Base-by-base conservation (phyloP, 192 early-diverging fungal species). In the Jimgerdemannia flammicorona region DNA sequence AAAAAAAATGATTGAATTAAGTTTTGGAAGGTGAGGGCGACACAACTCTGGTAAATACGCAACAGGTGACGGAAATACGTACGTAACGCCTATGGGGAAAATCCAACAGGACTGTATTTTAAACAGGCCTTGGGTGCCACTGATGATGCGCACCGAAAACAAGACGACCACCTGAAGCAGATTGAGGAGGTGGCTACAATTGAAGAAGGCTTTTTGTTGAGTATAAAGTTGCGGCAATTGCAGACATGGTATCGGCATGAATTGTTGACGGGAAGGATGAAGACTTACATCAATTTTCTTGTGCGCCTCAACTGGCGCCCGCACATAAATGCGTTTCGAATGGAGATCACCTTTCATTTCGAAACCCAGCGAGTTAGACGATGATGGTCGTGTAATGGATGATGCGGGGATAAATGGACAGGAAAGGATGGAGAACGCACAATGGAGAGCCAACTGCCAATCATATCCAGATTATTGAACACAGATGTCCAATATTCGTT, bases 1-100 rank as follows among this genome's bases (percentile, higher is more conserved):
- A 29, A 29, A 29, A 29, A 29, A 29, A 29, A 29, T 1, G 29
- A 29, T 29, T 29, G 29, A 29, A 29, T 39, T 2, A 73, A 65
- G n/a, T 17, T 43, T 66, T 29, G 20, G 64, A 70, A 43, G 40
- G 8, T 74, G 44, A 44, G 19, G 0, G 29, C 65, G 41, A 49
- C 42, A 44, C 63, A n/a, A 29, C 43, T 65, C 68, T 59, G 44
- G 44, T 44, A 71, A 43, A n/a, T 40, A 64, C 3, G 44, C 72
- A 43, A 29, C 43, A 39, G 40, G 9, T 75, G 9, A 70, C 17
- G n/a, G 59, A 63, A 43, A 65, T 41, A 81, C 79, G 76, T 80
- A 80, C 78, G 78, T 76, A 18, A 80, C 75, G 59, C 75, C 74
- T 9, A 80, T 63, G 49, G 78, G 78, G 4, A 70, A 80, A 66